Base-by-base conservation (phyloP, 805 yeast genomes). In the Starmerella floricola region DNA sequence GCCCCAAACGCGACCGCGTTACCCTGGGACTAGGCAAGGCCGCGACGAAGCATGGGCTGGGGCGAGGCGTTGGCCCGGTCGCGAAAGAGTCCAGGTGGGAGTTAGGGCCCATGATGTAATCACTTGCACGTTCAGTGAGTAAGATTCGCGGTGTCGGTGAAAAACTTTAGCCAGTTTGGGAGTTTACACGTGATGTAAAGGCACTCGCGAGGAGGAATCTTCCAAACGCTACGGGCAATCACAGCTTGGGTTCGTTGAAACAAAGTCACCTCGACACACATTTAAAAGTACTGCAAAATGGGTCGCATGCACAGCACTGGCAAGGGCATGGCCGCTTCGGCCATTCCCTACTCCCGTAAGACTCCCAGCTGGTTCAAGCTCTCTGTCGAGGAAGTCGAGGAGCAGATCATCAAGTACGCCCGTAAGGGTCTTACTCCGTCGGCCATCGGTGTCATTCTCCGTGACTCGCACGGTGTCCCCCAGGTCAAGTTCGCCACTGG, bases 231-330 rank as follows among this genome's bases (percentile, higher is more conserved):
- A 15, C n/a, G 30, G 5, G 15, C 5, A 8, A 27, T 27, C 30
- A 27, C n/a, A 16, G 36, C 36, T 17, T 33, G 11, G 36, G 36
- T 19, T 11, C 13, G 31, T 19, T 30, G 38, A 20, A 44, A 43
- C 40, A 44, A 40, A 40, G 50, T 43, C 50, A 43, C 8, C 41
- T 43, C 45, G 47, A 46, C 48, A 46, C 48, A 48, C 48, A 41
- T 48, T 46, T 31, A 42, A 31, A 34, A 40, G 40, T 34, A 44
- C 20, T 63, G 71, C 78, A 82, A 75, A 69, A 88, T 88, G 98
- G 98, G 94, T 87, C 95, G 98, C 76, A 79, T 88, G 87, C 97
- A 88, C 85, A 82, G 95, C 74, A 73, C 82, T 94, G 99, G 99
- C 73, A 91, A 91, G 74, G 99, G 99, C 75, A 93, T 91, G 66